A percentile compares a stretch with the other conserved stretches of the same genome.
phyloP scores from a whole-genome alignment of 1,139 yeast species.

The Saccharomyces hybrid region DNA sequence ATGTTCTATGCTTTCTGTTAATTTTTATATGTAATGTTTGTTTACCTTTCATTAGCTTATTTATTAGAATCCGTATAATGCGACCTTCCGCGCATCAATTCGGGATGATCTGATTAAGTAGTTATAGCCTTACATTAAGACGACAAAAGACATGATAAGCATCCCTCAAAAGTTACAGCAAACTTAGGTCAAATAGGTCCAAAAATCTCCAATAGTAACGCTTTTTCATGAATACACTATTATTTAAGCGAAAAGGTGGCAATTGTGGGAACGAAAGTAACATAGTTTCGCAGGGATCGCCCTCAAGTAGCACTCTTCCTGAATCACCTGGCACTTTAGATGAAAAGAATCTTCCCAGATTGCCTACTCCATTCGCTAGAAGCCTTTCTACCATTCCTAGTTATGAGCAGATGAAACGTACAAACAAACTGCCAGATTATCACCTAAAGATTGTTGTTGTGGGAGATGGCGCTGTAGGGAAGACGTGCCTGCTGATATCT shows the following conservation, averaged over 20 bases:
- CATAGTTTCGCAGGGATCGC: background rate
- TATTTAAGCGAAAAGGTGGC: background rate
- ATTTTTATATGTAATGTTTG: background rate
- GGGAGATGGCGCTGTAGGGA: conserved; percentile 93
- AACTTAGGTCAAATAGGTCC: background rate
- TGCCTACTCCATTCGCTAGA: conserved; percentile 19
- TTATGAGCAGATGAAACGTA: conserved; percentile 18
- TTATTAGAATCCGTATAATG: background rate
- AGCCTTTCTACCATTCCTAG: conserved; percentile 22
- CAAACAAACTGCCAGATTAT: conserved; percentile 16
- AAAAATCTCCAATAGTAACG: background rate
- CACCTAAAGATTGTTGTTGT: conserved; percentile 64
- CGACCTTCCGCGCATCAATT: conserved; percentile 1
- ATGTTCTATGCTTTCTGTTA: background rate
- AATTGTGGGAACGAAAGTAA: background rate
- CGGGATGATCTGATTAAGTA: conserved; percentile 1
- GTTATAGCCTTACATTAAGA: conserved; percentile 2
- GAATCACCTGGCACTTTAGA: background rate
- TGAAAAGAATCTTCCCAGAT: conserved; percentile 6
- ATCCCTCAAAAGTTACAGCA: background rate
- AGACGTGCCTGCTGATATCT: conserved; percentile 77
- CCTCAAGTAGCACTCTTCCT: background rate
- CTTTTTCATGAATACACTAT: background rate
- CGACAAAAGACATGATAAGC: background rate
- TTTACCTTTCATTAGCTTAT: background rate